Evolutionary conservation across 148 eudicot species (phyloP).

Genomic region (Dysphania ambrosioides): DNA sequence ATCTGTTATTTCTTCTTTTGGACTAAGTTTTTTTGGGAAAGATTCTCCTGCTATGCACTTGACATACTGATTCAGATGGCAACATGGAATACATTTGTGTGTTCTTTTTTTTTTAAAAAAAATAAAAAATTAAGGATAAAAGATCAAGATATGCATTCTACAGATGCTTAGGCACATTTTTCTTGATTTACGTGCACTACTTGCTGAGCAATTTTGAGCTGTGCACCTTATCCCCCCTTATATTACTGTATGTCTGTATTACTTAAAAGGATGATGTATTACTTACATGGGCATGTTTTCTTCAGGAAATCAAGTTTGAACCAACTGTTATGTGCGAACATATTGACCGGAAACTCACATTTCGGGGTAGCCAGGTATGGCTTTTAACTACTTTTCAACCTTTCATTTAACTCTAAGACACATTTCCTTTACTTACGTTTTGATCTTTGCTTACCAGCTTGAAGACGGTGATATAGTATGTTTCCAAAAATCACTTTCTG

Average conservation of each 20-base stretch:
- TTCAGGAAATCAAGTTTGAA: conserved; percentile 76
- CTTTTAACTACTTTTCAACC: not conserved
- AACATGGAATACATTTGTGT: too few relatives aligned
- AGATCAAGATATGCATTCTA: not conserved
- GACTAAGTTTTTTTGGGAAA: not conserved
- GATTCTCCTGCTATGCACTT: not conserved
- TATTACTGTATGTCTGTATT: not conserved
- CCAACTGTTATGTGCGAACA: conserved; percentile 73
- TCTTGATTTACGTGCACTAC: not conserved
- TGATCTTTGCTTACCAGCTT: conserved; percentile 37
- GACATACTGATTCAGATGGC: not conserved
- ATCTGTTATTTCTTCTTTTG: not conserved
- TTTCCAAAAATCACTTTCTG: conserved; percentile 53
- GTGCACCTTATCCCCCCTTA: not conserved
- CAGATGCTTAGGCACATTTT: not conserved
- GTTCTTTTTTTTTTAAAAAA: too few relatives aligned
- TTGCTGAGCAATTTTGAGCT: not conserved
- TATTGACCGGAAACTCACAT: conserved; percentile 52
- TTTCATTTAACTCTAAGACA: not conserved
- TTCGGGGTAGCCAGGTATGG: conserved; percentile 59
- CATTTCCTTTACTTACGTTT: not conserved
- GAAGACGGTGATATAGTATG: conserved; percentile 82
- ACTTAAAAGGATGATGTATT: not conserved
- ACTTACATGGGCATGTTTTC: not conserved
- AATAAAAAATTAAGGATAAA: too few relatives aligned